Percentiles rank a stretch among this genome's conserved stretches.
Evolutionary conservation across 2,329 filamentous ascomycete species (phyloP).

Genomic region (Fusarium denticulatum): DNA sequence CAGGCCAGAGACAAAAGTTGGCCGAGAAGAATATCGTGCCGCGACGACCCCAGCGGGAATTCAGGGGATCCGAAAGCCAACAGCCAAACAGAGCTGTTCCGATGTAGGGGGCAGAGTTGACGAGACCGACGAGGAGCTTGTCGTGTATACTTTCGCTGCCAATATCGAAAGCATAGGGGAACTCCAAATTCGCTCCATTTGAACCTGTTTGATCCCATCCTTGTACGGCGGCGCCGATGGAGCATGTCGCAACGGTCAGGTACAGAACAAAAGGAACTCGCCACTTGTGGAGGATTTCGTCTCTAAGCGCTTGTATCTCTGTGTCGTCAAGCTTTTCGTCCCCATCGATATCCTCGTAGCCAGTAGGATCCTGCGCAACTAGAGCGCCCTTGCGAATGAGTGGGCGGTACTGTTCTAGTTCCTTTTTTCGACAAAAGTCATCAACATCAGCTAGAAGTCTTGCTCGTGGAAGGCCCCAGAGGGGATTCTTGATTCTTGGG

Average conservation of each 20-base stretch:
- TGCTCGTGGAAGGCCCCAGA: slow-evolving; percentile 63
- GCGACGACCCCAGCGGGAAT: slow-evolving; percentile 55
- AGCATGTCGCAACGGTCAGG: slow-evolving; percentile 74
- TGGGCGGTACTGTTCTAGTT: slow-evolving; percentile 65
- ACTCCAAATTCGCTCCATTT: slow-evolving; percentile 71
- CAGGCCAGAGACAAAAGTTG: slow-evolving; percentile 74
- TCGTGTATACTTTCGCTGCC: slow-evolving; percentile 48
- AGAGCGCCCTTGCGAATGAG: slow-evolving; percentile 76
- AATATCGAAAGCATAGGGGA: slow-evolving; percentile 63
- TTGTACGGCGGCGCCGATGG: slow-evolving; percentile 75
- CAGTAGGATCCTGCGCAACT: slow-evolving; percentile 74
- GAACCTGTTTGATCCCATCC: slow-evolving; percentile 75
- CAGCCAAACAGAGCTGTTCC: slow-evolving; percentile 63
- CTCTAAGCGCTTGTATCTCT: slow-evolving; percentile 67
- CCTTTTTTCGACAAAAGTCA: slow-evolving; percentile 69
- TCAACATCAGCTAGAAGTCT: slow-evolving; percentile 65
- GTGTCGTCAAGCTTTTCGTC: slow-evolving; percentile 66
- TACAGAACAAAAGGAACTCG: slow-evolving; percentile 69
- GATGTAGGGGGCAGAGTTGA: slow-evolving; percentile 69
- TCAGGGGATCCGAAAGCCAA: slow-evolving; percentile 74
- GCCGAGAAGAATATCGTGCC: slow-evolving; percentile 76
- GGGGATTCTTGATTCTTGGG: slow-evolving; percentile 55
- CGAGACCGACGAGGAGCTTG: slow-evolving; percentile 68
- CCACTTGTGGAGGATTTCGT: slow-evolving; percentile 76
- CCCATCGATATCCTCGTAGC: slow-evolving; percentile 68